Conservation (phyloP, 169 alveolate species). For the Plasmodium vinckei region DNA sequence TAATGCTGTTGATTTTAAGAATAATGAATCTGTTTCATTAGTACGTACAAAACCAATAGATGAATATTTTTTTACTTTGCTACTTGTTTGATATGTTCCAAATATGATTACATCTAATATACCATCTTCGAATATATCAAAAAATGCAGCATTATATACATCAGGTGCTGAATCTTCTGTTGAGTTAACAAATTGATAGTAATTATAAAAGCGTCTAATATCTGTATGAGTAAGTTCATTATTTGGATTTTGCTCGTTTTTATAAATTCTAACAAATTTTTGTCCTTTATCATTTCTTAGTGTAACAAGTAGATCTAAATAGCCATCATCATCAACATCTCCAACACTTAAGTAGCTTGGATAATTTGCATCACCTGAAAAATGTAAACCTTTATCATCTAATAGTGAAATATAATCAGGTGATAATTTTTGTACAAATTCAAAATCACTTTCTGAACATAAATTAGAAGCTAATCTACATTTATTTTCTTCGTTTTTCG, state of each 20-base stretch:
- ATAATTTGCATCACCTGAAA: slow-evolving; percentile 47
- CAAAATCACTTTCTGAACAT: slow-evolving; percentile 82
- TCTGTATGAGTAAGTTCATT: slow-evolving; percentile 32
- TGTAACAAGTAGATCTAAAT: slow-evolving; percentile 51
- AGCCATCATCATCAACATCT: slow-evolving; percentile 73
- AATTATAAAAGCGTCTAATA: slow-evolving; percentile 46
- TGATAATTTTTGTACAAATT: slow-evolving; percentile 55
- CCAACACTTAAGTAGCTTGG: slow-evolving; percentile 71
- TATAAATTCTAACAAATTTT: slow-evolving; percentile 67
- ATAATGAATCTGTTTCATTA: slow-evolving; percentile 78
- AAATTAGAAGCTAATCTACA: slow-evolving; percentile 86
- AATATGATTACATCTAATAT: slow-evolving; percentile 78
- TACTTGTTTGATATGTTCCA: slow-evolving; percentile 58
- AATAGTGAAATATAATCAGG: slow-evolving; percentile 31
- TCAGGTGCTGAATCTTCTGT: slow-evolving; percentile 30
- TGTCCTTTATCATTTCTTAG: slow-evolving; percentile 67
- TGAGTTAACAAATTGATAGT: slow-evolving; percentile 57
- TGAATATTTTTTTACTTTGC: slow-evolving; percentile 30
- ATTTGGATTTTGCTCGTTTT: slow-evolving; percentile 35
- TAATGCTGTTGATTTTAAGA: slow-evolving; percentile 77
- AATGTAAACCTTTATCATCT: slow-evolving; percentile 61
- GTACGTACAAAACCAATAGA: slow-evolving; percentile 39
- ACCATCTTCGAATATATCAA: slow-evolving; percentile 81
- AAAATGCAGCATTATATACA: slow-evolving; percentile 78
- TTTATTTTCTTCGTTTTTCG: slow-evolving; percentile 75